Evolutionary conservation across 805 yeast genomes (phyloP), one percentile per base, ranked within the genome.

Genomic region (Teunomyces lycoperdinae): DNA sequence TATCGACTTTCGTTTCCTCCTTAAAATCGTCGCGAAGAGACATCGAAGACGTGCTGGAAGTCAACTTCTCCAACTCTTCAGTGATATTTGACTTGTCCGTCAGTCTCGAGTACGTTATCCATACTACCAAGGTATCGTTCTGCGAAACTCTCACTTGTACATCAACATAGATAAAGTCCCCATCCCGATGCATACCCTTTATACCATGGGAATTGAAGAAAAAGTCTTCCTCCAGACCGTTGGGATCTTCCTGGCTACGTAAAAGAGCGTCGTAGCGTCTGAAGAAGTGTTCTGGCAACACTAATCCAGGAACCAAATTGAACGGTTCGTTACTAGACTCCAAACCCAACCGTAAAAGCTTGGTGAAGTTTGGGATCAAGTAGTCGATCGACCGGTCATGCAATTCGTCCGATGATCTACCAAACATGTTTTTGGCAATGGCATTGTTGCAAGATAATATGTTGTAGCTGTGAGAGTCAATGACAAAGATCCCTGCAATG

Each of bases 261-360:
- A 68, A 54, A 46, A 76, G 71, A 0, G 86, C 83, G 48, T 76
- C 73, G 45, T 81, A 74, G 54, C 84, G 83, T 52, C 97, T 77
- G 68, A 92, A 90, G 61, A 87, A 85, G 66, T 90, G 97, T 64
- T 91, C 98, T 0, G 97, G 96, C 9, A 91, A 69, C 0, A 91
- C 96, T 44, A 88, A 67, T 1, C 97, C 97, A 0, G 85, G 80
- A 5, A 58, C 62, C 20, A 68, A 46, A 16, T 58, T 54, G 28
- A 61, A 51, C 0, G 50, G 54, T 7, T 60, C 58, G 4, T 50
- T 43, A 35, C 60, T 61, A 27, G 60, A 63, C 2, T 62, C 63
- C 10, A 64, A 48, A 1, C 84, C 81, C 16, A 60, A 52, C 1
- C 66, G 61, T 43, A 83, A 60, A 16, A 81, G 67, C 3, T 66